Conservation (phyloP, 768 basidiomycete genomes). For the Zangia roseola region DNA sequence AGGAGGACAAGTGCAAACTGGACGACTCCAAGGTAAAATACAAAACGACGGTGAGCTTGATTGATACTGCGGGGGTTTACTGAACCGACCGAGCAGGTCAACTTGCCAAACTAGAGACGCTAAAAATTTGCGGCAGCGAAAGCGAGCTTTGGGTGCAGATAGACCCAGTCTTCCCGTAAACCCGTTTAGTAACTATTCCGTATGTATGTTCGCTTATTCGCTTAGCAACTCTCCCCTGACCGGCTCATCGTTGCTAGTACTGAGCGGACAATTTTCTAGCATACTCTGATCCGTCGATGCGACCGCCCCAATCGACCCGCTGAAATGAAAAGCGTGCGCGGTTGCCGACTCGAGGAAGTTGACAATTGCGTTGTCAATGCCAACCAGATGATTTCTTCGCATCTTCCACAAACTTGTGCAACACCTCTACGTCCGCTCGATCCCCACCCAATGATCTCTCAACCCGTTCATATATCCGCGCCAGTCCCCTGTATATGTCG, state of each 20-base stretch:
- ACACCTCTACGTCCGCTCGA: conserved; percentile 38
- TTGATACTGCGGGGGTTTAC: conserved; percentile 6
- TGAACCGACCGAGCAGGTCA: conserved; percentile 11
- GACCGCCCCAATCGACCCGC: conserved; percentile 23
- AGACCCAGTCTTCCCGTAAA: conserved; percentile 24
- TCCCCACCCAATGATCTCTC: conserved; percentile 40
- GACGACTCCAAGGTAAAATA: conserved; percentile 19
- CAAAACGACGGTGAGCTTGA: conserved; percentile 11
- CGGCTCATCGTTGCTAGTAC: no score
- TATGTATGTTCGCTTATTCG: conserved; percentile 17
- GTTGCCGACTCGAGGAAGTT: conserved; percentile 15
- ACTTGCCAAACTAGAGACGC: conserved; percentile 13
- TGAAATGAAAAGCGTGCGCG: conserved; percentile 24
- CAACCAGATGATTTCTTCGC: conserved; percentile 30
- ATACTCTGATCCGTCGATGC: no score
- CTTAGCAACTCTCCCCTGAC: neutral
- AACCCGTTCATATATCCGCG: conserved; percentile 44
- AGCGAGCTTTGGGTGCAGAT: conserved; percentile 24
- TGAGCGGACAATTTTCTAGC: no score
- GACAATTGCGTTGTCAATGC: conserved; percentile 13
- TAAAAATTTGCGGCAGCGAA: conserved; percentile 28
- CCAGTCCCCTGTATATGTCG: conserved; percentile 47
- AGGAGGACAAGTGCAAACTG: neutral
- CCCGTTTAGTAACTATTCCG: conserved; percentile 20
- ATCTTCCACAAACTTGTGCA: conserved; percentile 46